phyloP scores from a whole-genome alignment of 192 early-diverging fungal genomes.

The Entomortierella chlamydospora region DNA sequence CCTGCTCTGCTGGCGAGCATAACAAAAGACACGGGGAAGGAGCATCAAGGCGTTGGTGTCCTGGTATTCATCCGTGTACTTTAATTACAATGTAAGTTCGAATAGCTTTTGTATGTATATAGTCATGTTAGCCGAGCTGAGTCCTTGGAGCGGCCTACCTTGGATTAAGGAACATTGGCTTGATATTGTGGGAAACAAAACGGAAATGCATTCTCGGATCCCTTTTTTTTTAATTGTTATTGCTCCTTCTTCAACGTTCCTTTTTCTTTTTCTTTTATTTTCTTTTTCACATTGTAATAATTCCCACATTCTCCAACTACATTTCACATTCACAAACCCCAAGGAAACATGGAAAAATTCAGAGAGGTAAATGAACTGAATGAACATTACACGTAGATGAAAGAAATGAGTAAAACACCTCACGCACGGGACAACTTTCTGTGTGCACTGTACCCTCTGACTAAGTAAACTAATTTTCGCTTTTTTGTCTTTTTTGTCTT shows the following conservation, averaged over 20 bases:
- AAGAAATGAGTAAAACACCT: no score
- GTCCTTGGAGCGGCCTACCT: no score
- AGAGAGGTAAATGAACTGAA: constrained; percentile 56
- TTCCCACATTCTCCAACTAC: background rate
- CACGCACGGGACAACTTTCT: background rate
- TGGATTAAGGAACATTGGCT: no score
- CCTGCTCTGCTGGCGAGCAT: background rate
- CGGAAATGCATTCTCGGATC: background rate
- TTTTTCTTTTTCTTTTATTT: constrained; percentile 8
- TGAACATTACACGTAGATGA: no score
- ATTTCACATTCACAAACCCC: background rate
- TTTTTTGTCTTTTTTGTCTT: background rate
- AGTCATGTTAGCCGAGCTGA: no score
- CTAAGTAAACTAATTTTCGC: no score
- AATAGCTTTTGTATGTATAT: no score
- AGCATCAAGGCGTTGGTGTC: background rate
- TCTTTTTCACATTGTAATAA: constrained; percentile 10
- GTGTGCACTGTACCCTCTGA: no score
- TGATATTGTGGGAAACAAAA: no score
- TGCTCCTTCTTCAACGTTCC: background rate
- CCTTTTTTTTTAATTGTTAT: background rate
- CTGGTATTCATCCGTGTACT: no score
- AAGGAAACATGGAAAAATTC: constrained; percentile 45
- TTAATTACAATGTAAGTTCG: no score
- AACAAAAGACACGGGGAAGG: background rate